Evolutionary conservation across 257 asterid genomes (phyloP).

Genomic region (Dorcoceras hygrometricum): DNA sequence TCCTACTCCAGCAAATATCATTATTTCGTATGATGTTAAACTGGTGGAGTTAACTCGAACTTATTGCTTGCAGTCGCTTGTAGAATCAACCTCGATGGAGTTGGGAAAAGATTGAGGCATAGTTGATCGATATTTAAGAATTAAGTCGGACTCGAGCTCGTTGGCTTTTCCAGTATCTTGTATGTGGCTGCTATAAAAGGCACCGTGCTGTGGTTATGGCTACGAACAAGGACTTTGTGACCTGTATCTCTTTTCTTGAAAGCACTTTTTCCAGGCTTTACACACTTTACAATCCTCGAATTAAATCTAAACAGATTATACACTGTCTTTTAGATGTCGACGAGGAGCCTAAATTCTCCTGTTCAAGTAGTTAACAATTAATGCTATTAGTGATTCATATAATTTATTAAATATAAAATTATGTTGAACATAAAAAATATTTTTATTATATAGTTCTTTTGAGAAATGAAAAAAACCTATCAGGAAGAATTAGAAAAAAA

Average conservation of each 20-base stretch:
- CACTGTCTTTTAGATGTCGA: no score
- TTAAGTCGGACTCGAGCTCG: neutral
- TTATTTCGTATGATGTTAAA: neutral
- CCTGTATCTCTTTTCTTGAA: neutral
- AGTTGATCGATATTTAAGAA: constrained; percentile 38
- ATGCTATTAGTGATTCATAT: no score
- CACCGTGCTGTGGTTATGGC: constrained; percentile 2
- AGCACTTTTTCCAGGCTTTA: neutral
- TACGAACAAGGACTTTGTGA: neutral
- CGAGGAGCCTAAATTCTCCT: no score
- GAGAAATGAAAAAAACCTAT: no score
- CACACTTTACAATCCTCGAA: neutral
- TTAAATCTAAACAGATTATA: neutral
- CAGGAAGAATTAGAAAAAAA: no score
- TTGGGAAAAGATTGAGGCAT: constrained; percentile 44
- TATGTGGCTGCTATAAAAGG: neutral
- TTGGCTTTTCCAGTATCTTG: neutral
- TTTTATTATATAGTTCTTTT: no score
- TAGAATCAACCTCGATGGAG: constrained; percentile 51
- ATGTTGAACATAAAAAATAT: no score
- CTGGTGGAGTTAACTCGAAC: neutral
- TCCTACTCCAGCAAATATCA: neutral
- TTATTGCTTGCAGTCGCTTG: constrained; percentile 51
- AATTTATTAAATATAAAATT: no score
- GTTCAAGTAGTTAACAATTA: no score